Conservation (phyloP, 177 flowering plant species). For the Vitis hybrid region DNA sequence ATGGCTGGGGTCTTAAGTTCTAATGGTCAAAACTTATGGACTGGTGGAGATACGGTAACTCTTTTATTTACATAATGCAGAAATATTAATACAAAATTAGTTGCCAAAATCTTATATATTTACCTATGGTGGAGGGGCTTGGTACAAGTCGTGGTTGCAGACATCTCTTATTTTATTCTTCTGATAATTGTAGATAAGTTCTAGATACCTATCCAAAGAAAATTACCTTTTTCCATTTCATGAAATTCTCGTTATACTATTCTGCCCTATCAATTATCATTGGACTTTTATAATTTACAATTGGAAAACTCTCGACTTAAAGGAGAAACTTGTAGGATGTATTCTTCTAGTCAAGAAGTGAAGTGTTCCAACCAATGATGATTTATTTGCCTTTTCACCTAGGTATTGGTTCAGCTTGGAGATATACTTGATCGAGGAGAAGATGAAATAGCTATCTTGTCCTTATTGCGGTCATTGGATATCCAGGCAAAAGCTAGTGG, state of each 20-base stretch:
- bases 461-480: slow-evolving; percentile 73
- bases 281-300: no score
- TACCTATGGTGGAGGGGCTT: no score
- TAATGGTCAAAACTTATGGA: slow-evolving; percentile 73
- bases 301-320: background rate
- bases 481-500: slow-evolving; percentile 75
- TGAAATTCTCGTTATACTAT: background rate
- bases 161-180: background rate
- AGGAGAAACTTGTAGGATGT: background rate
- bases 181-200: background rate
- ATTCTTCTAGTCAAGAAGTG: background rate
- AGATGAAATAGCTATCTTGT: slow-evolving; percentile 87
- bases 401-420: slow-evolving; percentile 94
- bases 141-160: background rate
- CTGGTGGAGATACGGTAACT: slow-evolving; percentile 80
- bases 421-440: slow-evolving; percentile 91
- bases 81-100: background rate
- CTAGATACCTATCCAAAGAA: background rate
- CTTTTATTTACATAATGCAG: slow-evolving; percentile 1
- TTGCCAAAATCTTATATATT: background rate
- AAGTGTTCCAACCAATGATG: background rate
- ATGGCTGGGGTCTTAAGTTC: slow-evolving; percentile 87
- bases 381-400: background rate
- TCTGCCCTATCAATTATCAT: background rate
- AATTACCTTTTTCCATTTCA: background rate